Percentiles rank a stretch among this genome's conserved stretches.
phyloP scores from a whole-genome alignment of 495 filamentous ascomycete species.

The Tuber aestivum region DNA sequence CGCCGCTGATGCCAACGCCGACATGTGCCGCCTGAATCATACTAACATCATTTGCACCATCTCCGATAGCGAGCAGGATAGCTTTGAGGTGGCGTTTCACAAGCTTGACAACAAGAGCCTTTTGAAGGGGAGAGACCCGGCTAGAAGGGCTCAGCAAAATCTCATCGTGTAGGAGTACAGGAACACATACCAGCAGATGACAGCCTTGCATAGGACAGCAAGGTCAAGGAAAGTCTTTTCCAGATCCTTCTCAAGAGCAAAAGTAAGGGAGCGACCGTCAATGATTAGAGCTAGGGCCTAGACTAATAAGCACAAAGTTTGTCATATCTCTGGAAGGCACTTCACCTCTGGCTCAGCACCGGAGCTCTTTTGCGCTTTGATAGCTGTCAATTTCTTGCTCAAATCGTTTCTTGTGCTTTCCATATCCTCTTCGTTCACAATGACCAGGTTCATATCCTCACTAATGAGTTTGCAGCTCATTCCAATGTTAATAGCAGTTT shows the following conservation, averaged over 20 bases:
- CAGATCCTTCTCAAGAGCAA: conserved; percentile 84
- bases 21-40: conserved; percentile 99
- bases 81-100: conserved; percentile 93
- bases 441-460: conserved; percentile 96
- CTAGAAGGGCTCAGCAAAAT: conserved; percentile 42
- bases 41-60: conserved; percentile 97
- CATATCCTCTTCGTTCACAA: conserved; percentile 84
- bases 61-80: conserved; percentile 90
- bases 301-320: conserved; percentile 6
- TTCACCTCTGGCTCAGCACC: conserved; percentile 66
- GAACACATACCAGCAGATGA: conserved; percentile 75
- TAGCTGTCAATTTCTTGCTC: conserved; percentile 84
- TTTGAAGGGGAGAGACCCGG: conserved; percentile 97
- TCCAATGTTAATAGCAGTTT: conserved; percentile 99
- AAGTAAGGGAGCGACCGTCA: conserved; percentile 92
- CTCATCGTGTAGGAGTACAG: not conserved
- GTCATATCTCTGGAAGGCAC: not conserved
- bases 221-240: conserved; percentile 92
- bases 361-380: conserved; percentile 63
- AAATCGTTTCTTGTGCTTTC: conserved; percentile 74
- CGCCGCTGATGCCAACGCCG: conserved; percentile 93
- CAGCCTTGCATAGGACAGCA: conserved; percentile 93
- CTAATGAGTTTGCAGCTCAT: conserved; percentile 99
- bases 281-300: conserved; percentile 82
- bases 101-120: conserved; percentile 95